Conservation (phyloP, 352 stramenopile genomes). For the Phytophthora quininea region DNA sequence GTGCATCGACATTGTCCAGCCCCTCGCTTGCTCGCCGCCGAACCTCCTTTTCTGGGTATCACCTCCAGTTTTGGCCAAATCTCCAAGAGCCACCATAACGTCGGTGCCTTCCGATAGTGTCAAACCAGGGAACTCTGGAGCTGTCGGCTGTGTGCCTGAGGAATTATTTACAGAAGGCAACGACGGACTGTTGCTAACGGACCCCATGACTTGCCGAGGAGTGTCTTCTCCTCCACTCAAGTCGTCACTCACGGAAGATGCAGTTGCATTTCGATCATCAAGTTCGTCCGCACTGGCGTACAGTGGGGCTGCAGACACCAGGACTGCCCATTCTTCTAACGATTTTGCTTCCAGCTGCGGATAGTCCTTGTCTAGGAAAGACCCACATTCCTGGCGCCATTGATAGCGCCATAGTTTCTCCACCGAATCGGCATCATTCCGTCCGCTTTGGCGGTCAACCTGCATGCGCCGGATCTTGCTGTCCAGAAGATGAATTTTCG, state of each 20-base stretch:
- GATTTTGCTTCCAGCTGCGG: conserved; percentile 64
- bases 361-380: conserved; percentile 71
- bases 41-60: conserved; percentile 44
- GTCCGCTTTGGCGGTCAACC: conserved; percentile 28
- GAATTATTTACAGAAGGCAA: conserved; percentile 33
- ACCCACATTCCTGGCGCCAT: conserved; percentile 82
- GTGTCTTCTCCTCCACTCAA: conserved; percentile 32
- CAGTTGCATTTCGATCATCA: conserved; percentile 35
- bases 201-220: conserved; percentile 6
- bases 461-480: conserved; percentile 64
- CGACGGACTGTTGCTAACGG: conserved; percentile 24
- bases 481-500: conserved; percentile 67
- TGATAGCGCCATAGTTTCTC: conserved; percentile 60
- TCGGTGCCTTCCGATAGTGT: conserved; percentile 80
- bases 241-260: conserved; percentile 36
- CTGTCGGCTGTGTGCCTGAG: neutral
- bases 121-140: conserved; percentile 43
- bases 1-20: conserved; percentile 62
- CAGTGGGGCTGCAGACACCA: conserved; percentile 70
- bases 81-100: conserved; percentile 73
- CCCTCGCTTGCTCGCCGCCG: conserved; percentile 53
- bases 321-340: conserved; percentile 78
- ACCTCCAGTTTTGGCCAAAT: conserved; percentile 45
- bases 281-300: conserved; percentile 68
- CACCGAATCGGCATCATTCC: conserved; percentile 14